A percentile compares a stretch with the other conserved stretches of the same genome.
phyloP scores from a whole-genome alignment of 352 stramenopile genomes.

The Phytophthora foliorum region DNA sequence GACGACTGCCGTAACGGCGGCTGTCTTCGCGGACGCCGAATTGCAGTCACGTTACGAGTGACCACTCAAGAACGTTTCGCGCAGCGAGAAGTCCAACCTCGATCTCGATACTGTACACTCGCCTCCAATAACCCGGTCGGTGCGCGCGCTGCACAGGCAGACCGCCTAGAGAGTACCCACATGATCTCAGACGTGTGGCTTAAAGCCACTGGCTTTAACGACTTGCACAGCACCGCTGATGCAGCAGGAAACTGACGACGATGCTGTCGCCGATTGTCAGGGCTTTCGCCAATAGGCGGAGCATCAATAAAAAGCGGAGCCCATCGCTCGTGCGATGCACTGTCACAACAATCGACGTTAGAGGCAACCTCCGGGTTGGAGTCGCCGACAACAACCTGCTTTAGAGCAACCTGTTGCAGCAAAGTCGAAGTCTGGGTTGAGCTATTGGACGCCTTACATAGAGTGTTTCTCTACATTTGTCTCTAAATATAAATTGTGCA shows the following conservation, averaged over 20 bases:
- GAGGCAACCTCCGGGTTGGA: too few relatives aligned
- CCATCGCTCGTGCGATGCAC: not conserved
- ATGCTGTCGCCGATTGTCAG: constrained; percentile 27
- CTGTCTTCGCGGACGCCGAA: constrained; percentile 20
- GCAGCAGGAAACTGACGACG: constrained; percentile 30
- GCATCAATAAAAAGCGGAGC: not conserved
- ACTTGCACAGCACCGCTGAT: constrained; percentile 15
- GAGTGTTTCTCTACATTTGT: too few relatives aligned
- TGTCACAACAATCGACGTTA: not conserved
- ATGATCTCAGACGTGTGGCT: constrained; percentile 30
- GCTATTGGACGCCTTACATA: too few relatives aligned
- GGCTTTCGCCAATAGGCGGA: not conserved
- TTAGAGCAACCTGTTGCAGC: too few relatives aligned
- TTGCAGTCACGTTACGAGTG: constrained; percentile 1
- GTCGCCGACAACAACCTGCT: too few relatives aligned
- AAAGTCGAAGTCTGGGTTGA: too few relatives aligned
- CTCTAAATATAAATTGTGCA: too few relatives aligned
- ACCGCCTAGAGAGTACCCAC: constrained; percentile 26
- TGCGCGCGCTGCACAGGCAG: not conserved
- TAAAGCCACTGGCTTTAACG: too few relatives aligned
- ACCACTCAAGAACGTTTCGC: constrained; percentile 4
- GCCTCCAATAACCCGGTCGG: not conserved
- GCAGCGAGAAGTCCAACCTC: constrained; percentile 11
- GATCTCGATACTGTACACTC: not conserved
- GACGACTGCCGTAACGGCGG: too few relatives aligned